These are phyloP conservation scores for Leccinum subtestaceum DNA, from an alignment of 768 basidiomycete species.

Conservation along the genomic window DNA sequence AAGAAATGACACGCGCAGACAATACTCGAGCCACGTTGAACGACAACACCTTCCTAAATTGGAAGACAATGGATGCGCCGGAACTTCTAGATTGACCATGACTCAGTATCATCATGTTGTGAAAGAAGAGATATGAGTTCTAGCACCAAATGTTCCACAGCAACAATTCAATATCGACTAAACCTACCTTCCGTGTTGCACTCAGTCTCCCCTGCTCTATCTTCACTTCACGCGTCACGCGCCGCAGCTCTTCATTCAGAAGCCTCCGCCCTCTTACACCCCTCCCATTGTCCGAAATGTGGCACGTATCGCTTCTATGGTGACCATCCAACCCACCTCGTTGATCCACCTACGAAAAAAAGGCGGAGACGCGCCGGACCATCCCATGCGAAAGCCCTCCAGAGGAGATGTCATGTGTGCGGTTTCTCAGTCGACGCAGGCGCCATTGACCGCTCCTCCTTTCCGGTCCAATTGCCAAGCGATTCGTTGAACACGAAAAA, in stretches of 20 bases:
- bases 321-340: slow-evolving; percentile 36
- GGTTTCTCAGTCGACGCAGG: slow-evolving; percentile 12
- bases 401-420: slow-evolving; percentile 22
- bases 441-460: background rate
- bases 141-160: background rate
- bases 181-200: slow-evolving; percentile 49
- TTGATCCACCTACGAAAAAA: slow-evolving; percentile 23
- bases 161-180: slow-evolving; percentile 44
- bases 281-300: slow-evolving; percentile 50
- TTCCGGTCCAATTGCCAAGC: background rate
- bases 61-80: slow-evolving; percentile 19
- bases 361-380: slow-evolving; percentile 10
- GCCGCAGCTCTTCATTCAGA: slow-evolving; percentile 32
- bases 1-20: slow-evolving; percentile 8
- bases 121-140: slow-evolving; percentile 1
- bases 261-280: slow-evolving; percentile 17
- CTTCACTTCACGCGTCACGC: slow-evolving; percentile 58
- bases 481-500: background rate
- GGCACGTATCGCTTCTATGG: slow-evolving; percentile 47
- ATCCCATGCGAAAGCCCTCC: slow-evolving; percentile 2
- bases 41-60: slow-evolving; percentile 25
- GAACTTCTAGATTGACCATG: background rate
- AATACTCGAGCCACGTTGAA: slow-evolving; percentile 19
- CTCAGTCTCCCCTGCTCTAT: slow-evolving; percentile 51
- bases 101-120: background rate